Evolutionary conservation across 441 rosid species (phyloP), one percentile per base, ranked within the genome.

Genomic region (Populus trichocarpa): DNA sequence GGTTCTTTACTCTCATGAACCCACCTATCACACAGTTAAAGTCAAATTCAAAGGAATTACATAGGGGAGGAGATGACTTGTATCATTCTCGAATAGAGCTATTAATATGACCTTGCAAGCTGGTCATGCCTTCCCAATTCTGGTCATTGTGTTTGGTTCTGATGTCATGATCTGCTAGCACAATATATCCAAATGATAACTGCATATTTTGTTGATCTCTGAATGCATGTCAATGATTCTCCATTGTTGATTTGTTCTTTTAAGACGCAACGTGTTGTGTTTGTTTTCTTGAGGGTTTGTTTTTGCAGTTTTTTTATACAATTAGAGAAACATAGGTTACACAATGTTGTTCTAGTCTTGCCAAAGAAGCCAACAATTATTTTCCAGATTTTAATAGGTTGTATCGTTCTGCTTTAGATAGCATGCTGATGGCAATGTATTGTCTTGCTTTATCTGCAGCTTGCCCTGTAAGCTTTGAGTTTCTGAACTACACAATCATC

Each of bases 401-500:
- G 57, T 14, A 14, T 46, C 57, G 20, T 46, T 46, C 57, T 46
- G 57, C 57, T 46, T 14, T 46, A 5, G 57, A 46, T 13, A 46
- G 57, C 18, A 14, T 46, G 57, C 20, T 46, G 5, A 50, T n/a
- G 23, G 35, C 50, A 12, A 40, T 53, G 6, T 2, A 16, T 70
- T 78, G n/a, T 76, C 69, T 40, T 67, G 8, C 77, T 26, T 70
- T 16, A 25, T 72, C 33, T 70, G 83, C 88, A 89, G 95, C 81
- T 71, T 91, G 95, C 81, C 78, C 90, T 14, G 88, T 86, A 67
- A 86, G 83, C 81, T 92, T 93, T 57, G 94, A 94, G 87, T 89
- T 88, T 78, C 78, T 82, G 85, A 85, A 90, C 82, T 89, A 91
- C 79, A 88, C 86, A 7, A 69, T 82, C 28, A 85, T 93, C 83